phyloP scores from a whole-genome alignment of 768 basidiomycete genomes.

The Trametes sanguinea region DNA sequence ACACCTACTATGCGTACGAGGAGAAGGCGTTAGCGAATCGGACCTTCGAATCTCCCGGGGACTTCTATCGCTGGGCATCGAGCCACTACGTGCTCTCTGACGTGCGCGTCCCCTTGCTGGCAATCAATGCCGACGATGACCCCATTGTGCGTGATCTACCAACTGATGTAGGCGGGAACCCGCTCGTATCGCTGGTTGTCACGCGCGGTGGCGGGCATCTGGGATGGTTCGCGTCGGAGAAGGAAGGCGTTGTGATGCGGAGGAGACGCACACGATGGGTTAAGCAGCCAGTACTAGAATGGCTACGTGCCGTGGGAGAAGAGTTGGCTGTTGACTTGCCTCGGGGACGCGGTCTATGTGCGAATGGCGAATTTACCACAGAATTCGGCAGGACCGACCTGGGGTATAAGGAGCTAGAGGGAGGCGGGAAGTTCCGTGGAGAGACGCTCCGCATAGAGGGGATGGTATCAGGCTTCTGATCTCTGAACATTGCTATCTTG shows the following conservation, averaged over 20 bases:
- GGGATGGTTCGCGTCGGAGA: slow-evolving; percentile 68
- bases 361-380: slow-evolving; percentile 58
- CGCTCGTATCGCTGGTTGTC: slow-evolving; percentile 56
- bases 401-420: slow-evolving; percentile 58
- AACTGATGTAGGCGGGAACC: slow-evolving; percentile 52
- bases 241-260: background rate
- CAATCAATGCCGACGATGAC: slow-evolving; percentile 78
- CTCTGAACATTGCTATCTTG: background rate
- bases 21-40: background rate
- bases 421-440: slow-evolving; percentile 38
- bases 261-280: slow-evolving; percentile 52
- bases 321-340: slow-evolving; percentile 43
- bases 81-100: slow-evolving; percentile 60
- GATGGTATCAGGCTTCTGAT: background rate
- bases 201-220: slow-evolving; percentile 77
- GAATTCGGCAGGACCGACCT: slow-evolving; percentile 57
- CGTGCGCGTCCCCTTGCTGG: slow-evolving; percentile 72
- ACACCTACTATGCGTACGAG: slow-evolving; percentile 30
- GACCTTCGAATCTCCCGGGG: slow-evolving; percentile 44
- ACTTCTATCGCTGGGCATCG: slow-evolving; percentile 55
- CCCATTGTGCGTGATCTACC: slow-evolving; percentile 71
- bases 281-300: slow-evolving; percentile 67
- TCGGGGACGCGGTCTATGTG: slow-evolving; percentile 38
- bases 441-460: slow-evolving; percentile 1
- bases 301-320: slow-evolving; percentile 60